Evolutionary conservation across 768 basidiomycete genomes (phyloP).

Genomic region (Neoboletus magnificus): DNA sequence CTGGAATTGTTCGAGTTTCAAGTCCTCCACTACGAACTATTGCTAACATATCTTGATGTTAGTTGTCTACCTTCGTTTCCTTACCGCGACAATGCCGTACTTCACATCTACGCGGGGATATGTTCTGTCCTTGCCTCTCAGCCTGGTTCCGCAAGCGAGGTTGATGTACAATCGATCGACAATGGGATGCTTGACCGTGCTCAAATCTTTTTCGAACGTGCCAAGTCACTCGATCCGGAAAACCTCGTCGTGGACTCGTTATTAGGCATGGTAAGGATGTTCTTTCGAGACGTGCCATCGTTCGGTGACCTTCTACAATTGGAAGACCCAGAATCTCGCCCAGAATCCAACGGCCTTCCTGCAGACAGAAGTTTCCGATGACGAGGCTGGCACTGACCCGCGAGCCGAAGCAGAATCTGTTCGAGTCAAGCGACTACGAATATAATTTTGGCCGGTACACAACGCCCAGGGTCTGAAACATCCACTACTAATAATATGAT

Average conservation of each 20-base stretch:
- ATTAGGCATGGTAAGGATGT: conserved; percentile 45
- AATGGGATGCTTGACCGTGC: conserved; percentile 48
- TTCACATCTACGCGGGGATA: conserved; percentile 84
- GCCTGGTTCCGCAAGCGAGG: conserved; percentile 10
- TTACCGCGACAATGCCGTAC: conserved; percentile 73
- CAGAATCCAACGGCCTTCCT: conserved; percentile 12
- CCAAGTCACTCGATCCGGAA: conserved; percentile 54
- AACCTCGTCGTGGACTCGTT: conserved; percentile 53
- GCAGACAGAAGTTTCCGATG: conserved; percentile 34
- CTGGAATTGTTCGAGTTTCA: conserved; percentile 66
- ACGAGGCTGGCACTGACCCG: conserved; percentile 25
- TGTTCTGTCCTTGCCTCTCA: conserved; percentile 64
- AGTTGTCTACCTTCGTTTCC: conserved; percentile 89
- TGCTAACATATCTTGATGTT: conserved; percentile 4
- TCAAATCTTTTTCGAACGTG: conserved; percentile 63
- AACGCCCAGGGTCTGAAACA: neutral
- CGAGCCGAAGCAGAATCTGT: neutral
- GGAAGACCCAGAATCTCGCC: conserved; percentile 23
- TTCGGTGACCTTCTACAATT: neutral
- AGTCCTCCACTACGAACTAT: neutral
- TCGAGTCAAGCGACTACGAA: conserved; percentile 16
- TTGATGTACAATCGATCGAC: conserved; percentile 17
- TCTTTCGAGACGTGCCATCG: neutral
- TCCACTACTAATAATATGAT: neutral
- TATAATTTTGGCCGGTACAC: neutral